phyloP scores from a whole-genome alignment of 2,329 filamentous ascomycete genomes.

The Leptographium wingfieldii region DNA sequence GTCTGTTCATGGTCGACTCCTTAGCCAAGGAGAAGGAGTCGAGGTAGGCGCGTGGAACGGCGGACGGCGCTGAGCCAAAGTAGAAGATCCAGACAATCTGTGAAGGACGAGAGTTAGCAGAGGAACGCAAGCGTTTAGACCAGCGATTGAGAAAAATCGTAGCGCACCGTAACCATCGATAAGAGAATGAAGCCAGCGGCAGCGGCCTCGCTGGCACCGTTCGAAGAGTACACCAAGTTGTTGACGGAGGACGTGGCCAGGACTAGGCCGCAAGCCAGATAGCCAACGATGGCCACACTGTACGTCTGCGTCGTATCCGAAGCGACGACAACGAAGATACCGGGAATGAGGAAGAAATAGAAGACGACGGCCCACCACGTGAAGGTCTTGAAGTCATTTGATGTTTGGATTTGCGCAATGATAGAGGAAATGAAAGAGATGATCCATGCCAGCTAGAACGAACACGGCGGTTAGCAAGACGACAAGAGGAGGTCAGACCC shows the following conservation, averaged over 20 bases:
- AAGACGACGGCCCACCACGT: conserved; percentile 88
- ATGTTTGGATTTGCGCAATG: conserved; percentile 47
- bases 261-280: conserved; percentile 70
- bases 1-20: conserved; percentile 57
- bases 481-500: neutral
- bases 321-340: conserved; percentile 70
- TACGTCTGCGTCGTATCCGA: conserved; percentile 79
- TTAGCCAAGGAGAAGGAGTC: conserved; percentile 94
- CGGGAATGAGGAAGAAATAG: conserved; percentile 70
- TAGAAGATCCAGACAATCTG: conserved; percentile 98
- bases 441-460: conserved; percentile 73
- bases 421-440: conserved; percentile 83
- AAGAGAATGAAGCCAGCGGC: conserved; percentile 89
- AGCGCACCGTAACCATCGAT: conserved; percentile 77
- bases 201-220: conserved; percentile 67
- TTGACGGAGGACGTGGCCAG: conserved; percentile 81
- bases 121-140: neutral
- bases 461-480: neutral
- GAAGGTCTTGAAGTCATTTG: conserved; percentile 60
- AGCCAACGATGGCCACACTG: conserved; percentile 82
- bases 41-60: conserved; percentile 76
- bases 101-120: neutral
- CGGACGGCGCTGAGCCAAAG: conserved; percentile 85
- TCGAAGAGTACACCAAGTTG: conserved; percentile 64
- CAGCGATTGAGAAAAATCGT: neutral